A percentile compares a stretch with the other conserved stretches of the same genome.
phyloP scores from a whole-genome alignment of 169 alveolate species.

The Pseudocohnilembus persalinus region DNA sequence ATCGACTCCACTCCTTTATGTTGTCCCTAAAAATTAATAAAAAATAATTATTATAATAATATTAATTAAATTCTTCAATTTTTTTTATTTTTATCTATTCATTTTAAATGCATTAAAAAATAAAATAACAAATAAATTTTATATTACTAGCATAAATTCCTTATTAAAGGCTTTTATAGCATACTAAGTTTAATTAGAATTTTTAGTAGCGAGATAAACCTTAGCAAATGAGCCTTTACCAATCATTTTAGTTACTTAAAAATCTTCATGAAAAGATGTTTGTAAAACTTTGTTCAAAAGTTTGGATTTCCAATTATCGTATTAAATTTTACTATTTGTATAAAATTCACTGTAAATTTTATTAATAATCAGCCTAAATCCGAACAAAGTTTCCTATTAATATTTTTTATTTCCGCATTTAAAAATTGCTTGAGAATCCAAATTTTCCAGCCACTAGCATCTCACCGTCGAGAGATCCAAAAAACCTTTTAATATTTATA shows the following conservation, averaged over 20 bases:
- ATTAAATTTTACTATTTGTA: neutral
- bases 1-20: neutral
- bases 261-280: conserved; percentile 49
- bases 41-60: conserved; percentile 37
- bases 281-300: conserved; percentile 21
- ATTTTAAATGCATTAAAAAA: too few relatives aligned
- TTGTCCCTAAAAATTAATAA: conserved; percentile 36
- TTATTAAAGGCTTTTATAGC: conserved; percentile 50
- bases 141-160: conserved; percentile 35
- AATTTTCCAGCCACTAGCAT: neutral
- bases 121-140: neutral
- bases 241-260: conserved; percentile 41
- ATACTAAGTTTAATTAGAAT: conserved; percentile 20
- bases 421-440: neutral
- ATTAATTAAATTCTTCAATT: neutral
- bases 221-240: conserved; percentile 50
- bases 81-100: neutral
- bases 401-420: too few relatives aligned
- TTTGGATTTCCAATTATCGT: conserved; percentile 10
- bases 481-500: too few relatives aligned
- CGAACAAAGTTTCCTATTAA: conserved; percentile 4
- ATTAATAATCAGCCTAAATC: conserved; percentile 32
- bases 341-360: conserved; percentile 25
- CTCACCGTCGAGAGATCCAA: neutral
- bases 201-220: conserved; percentile 44